Conservation (phyloP, 352 stramenopile genomes). For the Globisporangium solare region DNA sequence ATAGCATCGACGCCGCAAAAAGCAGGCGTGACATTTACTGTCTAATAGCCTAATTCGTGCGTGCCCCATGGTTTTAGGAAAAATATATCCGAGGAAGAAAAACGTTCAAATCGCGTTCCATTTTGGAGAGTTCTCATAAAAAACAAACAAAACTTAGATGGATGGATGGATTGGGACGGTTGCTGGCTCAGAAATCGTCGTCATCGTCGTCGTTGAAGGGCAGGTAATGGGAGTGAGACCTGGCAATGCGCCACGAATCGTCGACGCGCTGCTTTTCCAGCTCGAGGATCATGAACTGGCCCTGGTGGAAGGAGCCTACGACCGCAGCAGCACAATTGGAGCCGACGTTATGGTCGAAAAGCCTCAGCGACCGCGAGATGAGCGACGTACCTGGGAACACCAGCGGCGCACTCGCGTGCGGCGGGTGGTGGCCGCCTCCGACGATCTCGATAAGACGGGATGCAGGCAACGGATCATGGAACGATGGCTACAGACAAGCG, state of each 20-base stretch:
- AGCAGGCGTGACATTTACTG: too few relatives aligned
- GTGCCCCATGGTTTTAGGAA: too few relatives aligned
- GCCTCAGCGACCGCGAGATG: background rate
- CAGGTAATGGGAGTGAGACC: slow-evolving; percentile 32
- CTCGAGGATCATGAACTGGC: slow-evolving; percentile 76
- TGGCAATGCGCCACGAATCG: slow-evolving; percentile 44
- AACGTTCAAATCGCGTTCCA: too few relatives aligned
- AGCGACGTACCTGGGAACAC: slow-evolving; percentile 50
- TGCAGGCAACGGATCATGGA: background rate
- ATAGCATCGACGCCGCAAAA: too few relatives aligned
- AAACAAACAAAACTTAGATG: too few relatives aligned
- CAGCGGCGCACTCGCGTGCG: slow-evolving; percentile 35
- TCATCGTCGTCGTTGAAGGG: slow-evolving; percentile 15
- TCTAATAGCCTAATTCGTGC: too few relatives aligned
- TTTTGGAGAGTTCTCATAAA: too few relatives aligned
- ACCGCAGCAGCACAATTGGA: background rate
- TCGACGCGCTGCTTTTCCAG: slow-evolving; percentile 47
- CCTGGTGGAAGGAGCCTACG: slow-evolving; percentile 53
- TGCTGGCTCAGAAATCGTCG: background rate
- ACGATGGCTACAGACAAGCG: background rate
- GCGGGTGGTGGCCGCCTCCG: slow-evolving; percentile 42
- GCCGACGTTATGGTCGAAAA: background rate
- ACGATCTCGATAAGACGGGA: slow-evolving; percentile 50
- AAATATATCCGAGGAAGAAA: too few relatives aligned
- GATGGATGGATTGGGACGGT: too few relatives aligned